Evolutionary conservation across 495 filamentous ascomycete species (phyloP), one percentile per base, ranked within the genome.

Genomic region (Lophiotrema nucula): DNA sequence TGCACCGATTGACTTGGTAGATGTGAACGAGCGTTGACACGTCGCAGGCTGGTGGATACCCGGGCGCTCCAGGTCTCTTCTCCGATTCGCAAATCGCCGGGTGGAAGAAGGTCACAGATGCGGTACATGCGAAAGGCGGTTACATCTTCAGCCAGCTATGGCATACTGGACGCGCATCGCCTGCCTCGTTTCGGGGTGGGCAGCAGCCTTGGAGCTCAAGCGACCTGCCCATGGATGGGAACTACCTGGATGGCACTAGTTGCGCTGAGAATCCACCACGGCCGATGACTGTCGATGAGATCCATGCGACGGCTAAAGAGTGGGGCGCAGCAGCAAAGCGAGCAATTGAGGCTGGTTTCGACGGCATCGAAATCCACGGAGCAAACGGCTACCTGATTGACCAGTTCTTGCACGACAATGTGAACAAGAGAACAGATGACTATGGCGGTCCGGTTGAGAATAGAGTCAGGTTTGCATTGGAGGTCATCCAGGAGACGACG

Each of bases 311-410:
- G 3, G 54, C 44, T 4, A 48, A 61, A 33, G 61, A 67, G 22
- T 67, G 33, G 12, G 65, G 62, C n/a, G 51, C 50, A 5, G 65
- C 65, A 16, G 60, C 65, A 11, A 67, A 67, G 47, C 26, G 53
- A 10, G 65, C 61, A 5, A 13, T 60, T 22, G 60, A 60, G 37
- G 65, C 65, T 38, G 65, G 65, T 1, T 65, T 65, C 33, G 62
- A 65, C 24, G 56, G 50, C 11, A 44, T 65, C 23, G 62, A 65
- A 31, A 65, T 67, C 10, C 79, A 84, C 58, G 79, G 74, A 64
- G 80, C 74, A 4, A 80, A 83, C 53, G 81, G 81, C 0, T 83
- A 82, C 50, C 69, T 84, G 0, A 68, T 77, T 1, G 80, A 82
- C 42, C 78, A 82, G 62, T 83, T 84, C 66, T 70, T 78, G 4